Conservation (phyloP, 805 yeast genomes). For the Ogataea methylovora region DNA sequence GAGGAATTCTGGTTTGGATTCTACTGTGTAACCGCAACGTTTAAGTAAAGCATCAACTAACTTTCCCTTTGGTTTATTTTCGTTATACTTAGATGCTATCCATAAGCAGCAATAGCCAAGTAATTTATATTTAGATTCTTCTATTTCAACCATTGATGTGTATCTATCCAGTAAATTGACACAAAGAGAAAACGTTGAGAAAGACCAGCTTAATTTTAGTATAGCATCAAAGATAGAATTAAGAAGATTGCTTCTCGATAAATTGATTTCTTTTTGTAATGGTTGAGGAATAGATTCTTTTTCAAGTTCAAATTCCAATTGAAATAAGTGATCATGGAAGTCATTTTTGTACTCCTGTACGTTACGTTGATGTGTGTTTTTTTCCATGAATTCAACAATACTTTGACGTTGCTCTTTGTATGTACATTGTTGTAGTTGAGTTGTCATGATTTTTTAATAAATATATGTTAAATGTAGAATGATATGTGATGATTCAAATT, state of each 20-base stretch:
- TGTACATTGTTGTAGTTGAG: too few relatives aligned
- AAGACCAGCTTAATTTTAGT: conserved; percentile 21
- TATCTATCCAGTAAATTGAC: conserved; percentile 32
- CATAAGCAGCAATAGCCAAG: conserved; percentile 38
- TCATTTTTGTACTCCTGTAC: conserved; percentile 21
- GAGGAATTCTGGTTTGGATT: conserved; percentile 28
- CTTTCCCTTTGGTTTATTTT: conserved; percentile 46
- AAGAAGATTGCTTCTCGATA: conserved; percentile 17
- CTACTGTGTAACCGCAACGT: conserved; percentile 21
- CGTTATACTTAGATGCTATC: conserved; percentile 38
- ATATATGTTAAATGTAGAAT: too few relatives aligned
- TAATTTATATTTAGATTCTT: conserved; percentile 28
- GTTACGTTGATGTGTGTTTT: conserved; percentile 17
- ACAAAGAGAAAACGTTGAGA: conserved; percentile 29
- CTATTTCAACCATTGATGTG: conserved; percentile 25
- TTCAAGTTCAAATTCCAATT: conserved; percentile 23
- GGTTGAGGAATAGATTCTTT: conserved; percentile 19
- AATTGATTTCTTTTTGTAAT: conserved; percentile 13
- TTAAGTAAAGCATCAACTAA: conserved; percentile 21
- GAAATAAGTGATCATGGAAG: conserved; percentile 17
- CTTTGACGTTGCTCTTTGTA: too few relatives aligned
- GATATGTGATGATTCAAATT: too few relatives aligned
- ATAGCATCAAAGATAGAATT: conserved; percentile 25
- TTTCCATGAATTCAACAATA: conserved; percentile 20
- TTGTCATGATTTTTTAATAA: too few relatives aligned